phyloP scores from a whole-genome alignment of 2,329 filamentous ascomycete species.

The Talaromyces atroroseus region DNA sequence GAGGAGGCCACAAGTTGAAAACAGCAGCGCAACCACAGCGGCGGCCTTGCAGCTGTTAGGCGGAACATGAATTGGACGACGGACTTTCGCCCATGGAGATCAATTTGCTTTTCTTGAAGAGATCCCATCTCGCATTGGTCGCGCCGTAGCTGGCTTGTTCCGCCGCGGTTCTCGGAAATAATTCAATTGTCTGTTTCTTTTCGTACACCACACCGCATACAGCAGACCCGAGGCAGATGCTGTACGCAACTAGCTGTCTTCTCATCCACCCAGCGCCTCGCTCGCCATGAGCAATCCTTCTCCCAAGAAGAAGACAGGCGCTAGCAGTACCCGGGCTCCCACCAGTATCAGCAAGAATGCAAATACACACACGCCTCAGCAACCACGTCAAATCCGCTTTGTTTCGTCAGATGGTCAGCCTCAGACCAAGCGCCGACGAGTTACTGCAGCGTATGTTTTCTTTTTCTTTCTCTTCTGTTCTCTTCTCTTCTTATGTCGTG shows the following conservation, averaged over 20 bases:
- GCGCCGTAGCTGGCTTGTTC: not conserved
- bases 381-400: slow-evolving; percentile 59
- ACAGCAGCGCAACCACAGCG: not conserved
- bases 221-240: not conserved
- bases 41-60: not conserved
- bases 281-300: slow-evolving; percentile 36
- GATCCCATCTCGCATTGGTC: not conserved
- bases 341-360: not conserved
- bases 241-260: not conserved
- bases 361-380: slow-evolving; percentile 18
- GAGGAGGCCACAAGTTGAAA: not conserved
- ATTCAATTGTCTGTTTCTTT: not conserved
- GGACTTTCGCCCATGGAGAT: slow-evolving; percentile 2
- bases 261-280: not conserved
- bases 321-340: slow-evolving; percentile 19
- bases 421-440: slow-evolving; percentile 70
- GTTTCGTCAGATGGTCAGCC: slow-evolving; percentile 78
- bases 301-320: slow-evolving; percentile 28
- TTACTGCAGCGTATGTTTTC: slow-evolving; percentile 65
- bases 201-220: not conserved
- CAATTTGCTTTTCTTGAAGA: slow-evolving; percentile 6
- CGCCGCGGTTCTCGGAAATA: not conserved
- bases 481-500: too few species aligned
- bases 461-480: not conserved
- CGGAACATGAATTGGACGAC: slow-evolving; percentile 6